phyloP scores from a whole-genome alignment of 2,329 filamentous ascomycete species.

The Basipetospora chlamydospora region DNA sequence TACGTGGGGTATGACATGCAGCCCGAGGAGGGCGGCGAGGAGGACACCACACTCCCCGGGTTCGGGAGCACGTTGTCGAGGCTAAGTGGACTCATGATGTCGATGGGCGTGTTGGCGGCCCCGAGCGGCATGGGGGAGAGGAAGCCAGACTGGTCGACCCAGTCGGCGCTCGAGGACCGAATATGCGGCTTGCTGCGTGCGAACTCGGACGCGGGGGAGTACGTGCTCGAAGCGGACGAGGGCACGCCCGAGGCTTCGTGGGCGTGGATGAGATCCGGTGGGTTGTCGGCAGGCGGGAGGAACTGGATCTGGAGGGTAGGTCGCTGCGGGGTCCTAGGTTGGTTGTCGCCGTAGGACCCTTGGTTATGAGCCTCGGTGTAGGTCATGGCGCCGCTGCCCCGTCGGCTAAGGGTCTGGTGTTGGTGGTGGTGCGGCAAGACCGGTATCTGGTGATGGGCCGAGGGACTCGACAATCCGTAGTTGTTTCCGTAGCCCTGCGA shows the following conservation, averaged over 20 bases:
- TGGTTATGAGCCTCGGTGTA: not conserved
- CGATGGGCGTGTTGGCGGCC: not conserved
- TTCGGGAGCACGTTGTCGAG: too few relatives aligned
- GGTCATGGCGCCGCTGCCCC: not conserved
- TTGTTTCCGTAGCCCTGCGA: not conserved
- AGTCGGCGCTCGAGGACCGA: conserved; percentile 1
- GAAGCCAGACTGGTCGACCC: conserved; percentile 2
- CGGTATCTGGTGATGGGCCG: conserved; percentile 2
- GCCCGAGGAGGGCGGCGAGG: too few relatives aligned
- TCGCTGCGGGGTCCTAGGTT: not conserved
- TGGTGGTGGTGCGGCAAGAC: conserved; percentile 1
- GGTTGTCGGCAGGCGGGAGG: not conserved
- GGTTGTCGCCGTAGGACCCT: not conserved
- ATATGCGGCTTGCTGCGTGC: not conserved
- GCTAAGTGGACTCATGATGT: too few relatives aligned
- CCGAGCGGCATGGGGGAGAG: not conserved
- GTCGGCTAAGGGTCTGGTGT: not conserved
- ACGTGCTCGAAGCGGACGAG: conserved; percentile 5
- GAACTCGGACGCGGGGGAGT: conserved; percentile 1
- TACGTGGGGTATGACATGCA: too few relatives aligned
- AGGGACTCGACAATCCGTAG: conserved; percentile 1
- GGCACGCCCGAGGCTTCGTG: conserved; percentile 2
- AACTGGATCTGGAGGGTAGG: conserved; percentile 1
- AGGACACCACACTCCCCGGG: too few relatives aligned
- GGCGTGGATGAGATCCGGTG: not conserved